These are phyloP conservation scores for Rhynchospora breviuscula DNA, from an alignment of 176 grass and related monocot species.

Conservation along the genomic window DNA sequence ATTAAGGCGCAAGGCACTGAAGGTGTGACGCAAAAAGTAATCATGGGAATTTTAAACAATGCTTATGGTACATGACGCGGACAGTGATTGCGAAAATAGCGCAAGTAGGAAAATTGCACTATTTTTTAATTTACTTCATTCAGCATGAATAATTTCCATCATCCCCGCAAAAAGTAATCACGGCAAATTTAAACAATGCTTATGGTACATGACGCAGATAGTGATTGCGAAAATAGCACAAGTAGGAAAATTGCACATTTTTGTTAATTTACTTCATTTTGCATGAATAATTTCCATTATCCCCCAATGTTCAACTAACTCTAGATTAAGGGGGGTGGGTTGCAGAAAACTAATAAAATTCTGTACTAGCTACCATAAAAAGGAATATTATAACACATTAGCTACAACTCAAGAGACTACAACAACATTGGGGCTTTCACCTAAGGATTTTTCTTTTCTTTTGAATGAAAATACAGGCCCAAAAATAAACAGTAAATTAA, in stretches of 20 bases:
- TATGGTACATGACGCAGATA: neutral
- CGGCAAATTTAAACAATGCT: neutral
- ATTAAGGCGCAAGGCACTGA: neutral
- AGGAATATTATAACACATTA: constrained; percentile 10
- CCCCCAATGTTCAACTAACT: neutral
- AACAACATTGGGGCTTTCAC: neutral
- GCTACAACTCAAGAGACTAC: constrained; percentile 4
- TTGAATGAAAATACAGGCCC: constrained; percentile 2
- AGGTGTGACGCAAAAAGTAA: neutral
- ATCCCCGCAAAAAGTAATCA: neutral
- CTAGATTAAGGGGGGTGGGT: neutral
- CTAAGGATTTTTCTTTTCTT: neutral
- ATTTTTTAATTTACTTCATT: neutral
- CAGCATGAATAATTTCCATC: neutral
- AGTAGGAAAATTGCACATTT: constrained; percentile 13
- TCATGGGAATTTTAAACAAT: neutral
- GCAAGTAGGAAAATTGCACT: constrained; percentile 13
- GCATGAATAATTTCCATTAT: constrained; percentile 6
- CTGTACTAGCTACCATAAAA: constrained; percentile 14
- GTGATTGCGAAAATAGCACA: constrained; percentile 5
- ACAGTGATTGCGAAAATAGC: neutral
- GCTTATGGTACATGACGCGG: neutral
- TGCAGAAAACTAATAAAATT: constrained; percentile 17
- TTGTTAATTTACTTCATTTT: neutral
- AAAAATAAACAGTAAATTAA: constrained; percentile 1